Percentiles rank a stretch among this genome's conserved stretches.
phyloP scores from a whole-genome alignment of 345 rosid species.

The Citrus sp. region DNA sequence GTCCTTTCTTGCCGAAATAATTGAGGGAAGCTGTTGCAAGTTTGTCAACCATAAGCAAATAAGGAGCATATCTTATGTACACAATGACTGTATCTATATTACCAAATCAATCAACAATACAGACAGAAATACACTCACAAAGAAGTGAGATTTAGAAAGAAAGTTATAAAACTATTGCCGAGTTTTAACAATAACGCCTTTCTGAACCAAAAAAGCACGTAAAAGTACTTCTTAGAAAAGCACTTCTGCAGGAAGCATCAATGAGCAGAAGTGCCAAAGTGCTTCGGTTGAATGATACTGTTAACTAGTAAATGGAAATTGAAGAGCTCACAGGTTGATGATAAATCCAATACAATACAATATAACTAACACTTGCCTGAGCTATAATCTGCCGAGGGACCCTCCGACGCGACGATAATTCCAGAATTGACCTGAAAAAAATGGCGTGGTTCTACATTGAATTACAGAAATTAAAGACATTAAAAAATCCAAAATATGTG shows the following conservation, averaged over 20 bases:
- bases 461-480: neutral
- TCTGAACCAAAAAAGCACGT: neutral
- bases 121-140: neutral
- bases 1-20: slow-evolving; percentile 45
- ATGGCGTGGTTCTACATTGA: neutral
- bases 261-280: neutral
- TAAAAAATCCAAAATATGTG: neutral
- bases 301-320: neutral
- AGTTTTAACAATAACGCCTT: neutral
- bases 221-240: neutral
- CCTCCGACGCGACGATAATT: slow-evolving; percentile 56
- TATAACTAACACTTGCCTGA: slow-evolving; percentile 36
- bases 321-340: neutral
- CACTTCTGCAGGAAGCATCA: neutral
- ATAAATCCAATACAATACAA: neutral
- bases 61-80: neutral
- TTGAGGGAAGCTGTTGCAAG: slow-evolving; percentile 33
- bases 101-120: neutral
- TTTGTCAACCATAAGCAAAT: slow-evolving; percentile 10
- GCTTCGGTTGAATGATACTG: neutral
- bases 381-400: slow-evolving; percentile 39
- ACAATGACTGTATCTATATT: neutral
- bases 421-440: slow-evolving; percentile 59
- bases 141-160: neutral
- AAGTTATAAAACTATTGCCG: neutral